These are phyloP conservation scores for Kwoniella shivajii DNA, from an alignment of 1,284 basidiomycete species.

Conservation along the genomic window DNA sequence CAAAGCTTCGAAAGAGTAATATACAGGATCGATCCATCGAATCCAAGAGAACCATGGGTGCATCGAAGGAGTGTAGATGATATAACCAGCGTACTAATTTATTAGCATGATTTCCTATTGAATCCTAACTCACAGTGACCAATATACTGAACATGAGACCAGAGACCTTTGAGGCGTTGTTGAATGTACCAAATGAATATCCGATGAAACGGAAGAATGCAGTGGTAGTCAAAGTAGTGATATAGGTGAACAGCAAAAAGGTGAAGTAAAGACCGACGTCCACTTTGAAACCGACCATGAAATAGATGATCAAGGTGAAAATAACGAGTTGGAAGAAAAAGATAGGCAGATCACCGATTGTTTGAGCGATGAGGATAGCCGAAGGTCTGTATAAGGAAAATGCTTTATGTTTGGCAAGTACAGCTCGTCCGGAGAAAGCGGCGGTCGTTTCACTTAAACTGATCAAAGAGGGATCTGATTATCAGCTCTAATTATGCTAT, in stretches of 20 bases:
- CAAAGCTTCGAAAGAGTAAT: conserved; percentile 44
- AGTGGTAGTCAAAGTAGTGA: conserved; percentile 35
- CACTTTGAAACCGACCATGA: conserved; percentile 36
- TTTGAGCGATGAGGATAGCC: conserved; percentile 63
- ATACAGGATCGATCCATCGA: conserved; percentile 42
- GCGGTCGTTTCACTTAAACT: conserved; percentile 69
- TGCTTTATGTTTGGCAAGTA: conserved; percentile 61
- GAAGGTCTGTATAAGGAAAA: conserved; percentile 55
- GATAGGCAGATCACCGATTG: conserved; percentile 61
- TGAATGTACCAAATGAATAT: conserved; percentile 44
- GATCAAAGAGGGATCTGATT: conserved; percentile 53
- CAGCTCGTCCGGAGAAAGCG: conserved; percentile 70
- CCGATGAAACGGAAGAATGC: conserved; percentile 49
- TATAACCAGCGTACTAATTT: conserved; percentile 40
- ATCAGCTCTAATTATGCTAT: background rate
- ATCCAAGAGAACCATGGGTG: conserved; percentile 44
- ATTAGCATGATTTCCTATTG: background rate
- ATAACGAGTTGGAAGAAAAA: conserved; percentile 51
- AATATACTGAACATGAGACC: conserved; percentile 41
- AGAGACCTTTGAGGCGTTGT: conserved; percentile 49
- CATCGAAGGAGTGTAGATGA: conserved; percentile 45
- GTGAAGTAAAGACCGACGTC: conserved; percentile 50
- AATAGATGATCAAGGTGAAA: conserved; percentile 54
- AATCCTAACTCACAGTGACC: conserved; percentile 26
- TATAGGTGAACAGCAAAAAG: conserved; percentile 37